Evolutionary conservation across 2,329 filamentous ascomycete species (phyloP).

Genomic region (Fusarium azukiicola): DNA sequence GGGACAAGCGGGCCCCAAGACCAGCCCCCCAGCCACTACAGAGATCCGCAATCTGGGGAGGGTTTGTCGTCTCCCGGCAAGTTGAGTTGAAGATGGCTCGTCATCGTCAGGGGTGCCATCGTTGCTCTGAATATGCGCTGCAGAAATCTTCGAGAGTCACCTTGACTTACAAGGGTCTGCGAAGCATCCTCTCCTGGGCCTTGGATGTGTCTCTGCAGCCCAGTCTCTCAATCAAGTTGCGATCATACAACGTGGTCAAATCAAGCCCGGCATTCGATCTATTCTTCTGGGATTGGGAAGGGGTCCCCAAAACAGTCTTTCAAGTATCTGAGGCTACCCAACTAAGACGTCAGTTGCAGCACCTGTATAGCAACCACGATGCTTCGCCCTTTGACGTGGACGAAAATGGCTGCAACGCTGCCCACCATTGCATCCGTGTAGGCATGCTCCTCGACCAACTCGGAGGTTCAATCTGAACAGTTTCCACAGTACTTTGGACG

Average conservation of each 20-base stretch:
- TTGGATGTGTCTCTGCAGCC: not conserved
- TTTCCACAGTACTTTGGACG: fast-evolving
- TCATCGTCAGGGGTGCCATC: not conserved
- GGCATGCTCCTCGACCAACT: not conserved
- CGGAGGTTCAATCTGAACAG: not conserved
- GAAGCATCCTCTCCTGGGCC: fast-evolving
- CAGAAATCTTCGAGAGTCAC: not conserved
- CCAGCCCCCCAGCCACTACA: not conserved
- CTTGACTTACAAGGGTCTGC: not conserved
- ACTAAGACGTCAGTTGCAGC: too few species aligned
- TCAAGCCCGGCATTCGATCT: not conserved
- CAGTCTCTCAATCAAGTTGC: not conserved
- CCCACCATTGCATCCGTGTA: not conserved
- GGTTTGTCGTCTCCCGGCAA: not conserved
- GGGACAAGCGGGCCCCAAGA: too few species aligned
- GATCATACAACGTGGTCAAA: not conserved
- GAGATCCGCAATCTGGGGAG: not conserved
- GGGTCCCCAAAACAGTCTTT: too few species aligned
- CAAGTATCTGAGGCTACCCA: too few species aligned
- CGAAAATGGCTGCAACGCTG: fast-evolving
- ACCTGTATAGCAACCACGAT: too few species aligned
- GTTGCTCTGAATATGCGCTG: fast-evolving
- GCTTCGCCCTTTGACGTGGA: not conserved
- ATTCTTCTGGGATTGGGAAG: not conserved
- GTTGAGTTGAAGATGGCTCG: not conserved